These are phyloP conservation scores for Cinnamomum micranthum DNA, from an alignment of 164 flowering plant species.

Conservation along the genomic window DNA sequence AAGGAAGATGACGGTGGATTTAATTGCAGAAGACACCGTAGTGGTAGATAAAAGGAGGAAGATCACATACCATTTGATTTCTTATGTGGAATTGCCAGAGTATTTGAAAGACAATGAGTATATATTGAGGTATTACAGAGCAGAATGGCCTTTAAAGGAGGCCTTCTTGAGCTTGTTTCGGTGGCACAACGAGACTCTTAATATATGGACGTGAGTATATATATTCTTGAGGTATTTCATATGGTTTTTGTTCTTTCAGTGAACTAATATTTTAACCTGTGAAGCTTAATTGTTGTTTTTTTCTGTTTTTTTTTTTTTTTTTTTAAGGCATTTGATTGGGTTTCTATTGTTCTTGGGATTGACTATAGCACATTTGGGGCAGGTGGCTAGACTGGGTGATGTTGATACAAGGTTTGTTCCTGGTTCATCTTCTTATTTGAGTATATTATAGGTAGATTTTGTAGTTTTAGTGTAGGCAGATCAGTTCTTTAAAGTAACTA, in stretches of 20 bases:
- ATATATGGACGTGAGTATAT: slow-evolving; percentile 80
- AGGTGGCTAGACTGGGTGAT: slow-evolving; percentile 46
- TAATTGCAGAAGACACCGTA: background rate
- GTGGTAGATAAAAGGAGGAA: slow-evolving; percentile 3
- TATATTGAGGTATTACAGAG: slow-evolving; percentile 61
- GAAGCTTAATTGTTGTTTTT: too few species aligned
- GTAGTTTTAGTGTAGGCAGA: too few species aligned
- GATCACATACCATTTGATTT: slow-evolving; percentile 24
- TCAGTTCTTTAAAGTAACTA: too few species aligned
- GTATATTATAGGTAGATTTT: too few species aligned
- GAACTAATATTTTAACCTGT: too few species aligned
- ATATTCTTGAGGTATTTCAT: too few species aligned
- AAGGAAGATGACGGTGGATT: too few species aligned
- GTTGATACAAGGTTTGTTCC: slow-evolving; percentile 40
- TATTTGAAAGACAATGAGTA: slow-evolving; percentile 93
- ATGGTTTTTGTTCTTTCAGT: too few species aligned
- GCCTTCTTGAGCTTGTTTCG: slow-evolving; percentile 68
- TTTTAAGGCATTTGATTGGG: slow-evolving; percentile 73
- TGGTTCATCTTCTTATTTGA: too few species aligned
- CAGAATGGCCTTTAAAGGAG: slow-evolving; percentile 64
- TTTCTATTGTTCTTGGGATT: slow-evolving; percentile 67
- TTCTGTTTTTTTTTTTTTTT: background rate
- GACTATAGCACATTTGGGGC: slow-evolving; percentile 50
- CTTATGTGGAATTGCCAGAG: slow-evolving; percentile 67
- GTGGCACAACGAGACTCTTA: slow-evolving; percentile 89